Percentiles rank a stretch among this genome's conserved stretches.
phyloP scores from a whole-genome alignment of 345 rosid species.

The Viola odorata region DNA sequence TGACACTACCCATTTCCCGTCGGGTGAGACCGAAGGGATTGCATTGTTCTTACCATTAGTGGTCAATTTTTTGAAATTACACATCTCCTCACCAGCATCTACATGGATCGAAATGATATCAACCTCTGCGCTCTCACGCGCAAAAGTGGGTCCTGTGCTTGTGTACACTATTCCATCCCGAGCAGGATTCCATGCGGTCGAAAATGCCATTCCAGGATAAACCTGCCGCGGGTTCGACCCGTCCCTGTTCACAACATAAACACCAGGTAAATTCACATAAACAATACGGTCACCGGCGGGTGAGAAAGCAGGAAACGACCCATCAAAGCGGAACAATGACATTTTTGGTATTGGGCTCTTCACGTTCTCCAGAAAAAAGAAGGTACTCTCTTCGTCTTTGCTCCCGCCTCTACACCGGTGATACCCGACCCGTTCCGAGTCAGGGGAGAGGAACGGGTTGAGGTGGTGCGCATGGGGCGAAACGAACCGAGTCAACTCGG shows the following conservation, averaged over 20 bases:
- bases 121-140: constrained; percentile 57
- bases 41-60: constrained; percentile 74
- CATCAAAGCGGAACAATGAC: constrained; percentile 76
- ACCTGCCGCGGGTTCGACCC: constrained; percentile 60
- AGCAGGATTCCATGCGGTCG: constrained; percentile 74
- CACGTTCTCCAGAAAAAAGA: constrained; percentile 56
- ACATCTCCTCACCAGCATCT: constrained; percentile 26
- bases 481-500: constrained; percentile 59
- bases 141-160: constrained; percentile 68
- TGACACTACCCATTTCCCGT: constrained; percentile 67
- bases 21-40: constrained; percentile 76
- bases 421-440: constrained; percentile 65
- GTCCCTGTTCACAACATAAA: constrained; percentile 69
- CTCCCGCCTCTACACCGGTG: constrained; percentile 64
- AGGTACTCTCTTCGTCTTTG: constrained; percentile 32
- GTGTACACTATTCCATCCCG: constrained; percentile 57
- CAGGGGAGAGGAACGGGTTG: constrained; percentile 84
- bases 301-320: constrained; percentile 86
- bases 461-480: constrained; percentile 68
- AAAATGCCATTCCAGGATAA: constrained; percentile 47
- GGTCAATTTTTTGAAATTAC: constrained; percentile 45
- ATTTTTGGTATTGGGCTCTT: constrained; percentile 43
- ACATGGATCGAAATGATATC: constrained; percentile 61
- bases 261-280: constrained; percentile 66
- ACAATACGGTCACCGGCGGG: constrained; percentile 67